These are phyloP conservation scores for Exophiala xenobiotica DNA, from an alignment of 2,329 filamentous ascomycete species.

Conservation along the genomic window DNA sequence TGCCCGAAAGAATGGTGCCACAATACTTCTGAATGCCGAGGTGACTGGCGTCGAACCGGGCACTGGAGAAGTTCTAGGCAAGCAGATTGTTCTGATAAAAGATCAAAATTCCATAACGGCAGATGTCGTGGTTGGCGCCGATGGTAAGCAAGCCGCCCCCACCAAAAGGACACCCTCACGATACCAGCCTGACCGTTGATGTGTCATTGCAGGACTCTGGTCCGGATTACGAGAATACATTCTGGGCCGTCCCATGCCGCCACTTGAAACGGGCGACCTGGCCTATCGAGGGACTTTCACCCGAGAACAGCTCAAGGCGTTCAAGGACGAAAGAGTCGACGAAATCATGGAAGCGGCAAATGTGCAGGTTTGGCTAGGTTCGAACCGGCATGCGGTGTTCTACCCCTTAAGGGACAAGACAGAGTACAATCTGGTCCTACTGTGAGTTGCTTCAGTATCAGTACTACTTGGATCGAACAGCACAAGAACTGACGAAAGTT, in stretches of 20 bases:
- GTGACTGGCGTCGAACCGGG: constrained; percentile 6
- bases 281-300: constrained; percentile 42
- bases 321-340: constrained; percentile 5
- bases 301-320: neutral
- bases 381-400: constrained; percentile 14
- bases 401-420: constrained; percentile 20
- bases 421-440: constrained; percentile 17
- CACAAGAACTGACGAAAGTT: neutral
- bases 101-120: neutral
- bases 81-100: constrained; percentile 13
- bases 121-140: constrained; percentile 50
- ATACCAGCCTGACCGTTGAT: too few relatives aligned
- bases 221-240: constrained; percentile 45
- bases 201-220: constrained; percentile 37
- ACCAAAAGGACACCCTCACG: too few relatives aligned
- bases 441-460: constrained; percentile 8
- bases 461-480: neutral
- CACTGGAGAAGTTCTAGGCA: neutral
- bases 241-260: constrained; percentile 44
- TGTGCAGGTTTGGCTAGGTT: constrained; percentile 10
- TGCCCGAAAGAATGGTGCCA: constrained; percentile 3
- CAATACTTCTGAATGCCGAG: constrained; percentile 9
- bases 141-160: too few relatives aligned
- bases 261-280: constrained; percentile 54
- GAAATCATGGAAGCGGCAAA: constrained; percentile 1